Evolutionary conservation across 345 rosid species (phyloP), one percentile per base, ranked within the genome.

Genomic region (Lumnitzera racemosa): DNA sequence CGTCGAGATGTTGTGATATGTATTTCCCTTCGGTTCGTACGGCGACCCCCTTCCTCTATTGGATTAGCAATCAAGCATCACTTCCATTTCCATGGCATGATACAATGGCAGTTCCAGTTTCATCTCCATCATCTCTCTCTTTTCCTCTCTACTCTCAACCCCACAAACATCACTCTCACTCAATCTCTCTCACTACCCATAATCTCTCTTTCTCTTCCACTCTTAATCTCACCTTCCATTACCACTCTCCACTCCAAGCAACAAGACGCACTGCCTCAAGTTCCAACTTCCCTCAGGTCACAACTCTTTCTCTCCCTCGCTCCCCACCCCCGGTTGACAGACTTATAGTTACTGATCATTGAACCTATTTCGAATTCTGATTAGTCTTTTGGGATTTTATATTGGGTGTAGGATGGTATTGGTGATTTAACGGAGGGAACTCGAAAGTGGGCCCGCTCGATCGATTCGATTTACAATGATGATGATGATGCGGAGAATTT

Each of bases 381-480:
- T 25, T 0, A 25, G 27, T 27, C n/a, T 29, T 29, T 49, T 56
- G 9, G 15, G 24, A 11, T 13, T 29, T 12, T 55, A 25, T 55
- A 2, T 36, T 20, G 20, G 0, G 20, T 17, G 20, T 55, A 67
- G 71, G 68, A 70, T 73, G 85, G 78, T 13, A 77, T 67, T 53
- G 73, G 72, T 47, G 72, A 70, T 57, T 46, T 74, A 25, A 74
- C 52, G 13, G 83, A 76, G 24, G 87, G 74, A 63, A 70, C 82
- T 9, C 84, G 88, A 64, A 80, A 70, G 49, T 87, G 96, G 98
- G 77, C 83, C 75, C 84, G 86, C 70, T 61, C 78, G 76, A 85
- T 87, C 70, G 59, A 57, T 63, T 74, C 83, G 15, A 83, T 78
- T 53, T 78, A 74, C 24, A 70, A 64, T 10, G 72, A 47, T 11